Evolutionary conservation across 768 basidiomycete genomes (phyloP).

Genomic region (Mycena metata): DNA sequence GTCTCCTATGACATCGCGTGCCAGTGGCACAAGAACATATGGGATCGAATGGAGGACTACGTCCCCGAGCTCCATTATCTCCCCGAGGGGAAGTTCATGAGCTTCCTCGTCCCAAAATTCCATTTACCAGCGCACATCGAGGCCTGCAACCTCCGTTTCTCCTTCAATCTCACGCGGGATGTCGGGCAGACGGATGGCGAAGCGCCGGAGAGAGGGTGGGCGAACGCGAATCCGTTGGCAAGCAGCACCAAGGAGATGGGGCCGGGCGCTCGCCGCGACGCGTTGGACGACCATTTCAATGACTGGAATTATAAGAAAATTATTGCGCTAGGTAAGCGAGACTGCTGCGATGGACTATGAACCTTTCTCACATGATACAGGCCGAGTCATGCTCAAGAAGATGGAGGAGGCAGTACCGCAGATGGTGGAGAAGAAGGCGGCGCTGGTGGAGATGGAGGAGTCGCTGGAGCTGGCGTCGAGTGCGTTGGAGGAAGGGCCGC

Average conservation of each 20-base stretch:
- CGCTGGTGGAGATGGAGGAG: conserved; percentile 30
- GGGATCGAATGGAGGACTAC: conserved; percentile 39
- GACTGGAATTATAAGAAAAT: conserved; percentile 4
- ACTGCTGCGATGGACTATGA: not conserved
- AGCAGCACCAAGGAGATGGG: conserved; percentile 55
- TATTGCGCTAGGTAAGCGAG: not conserved
- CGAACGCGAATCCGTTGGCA: conserved; percentile 47
- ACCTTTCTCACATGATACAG: too few relatives aligned
- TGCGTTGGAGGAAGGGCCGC: conserved; percentile 26
- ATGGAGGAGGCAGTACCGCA: too few relatives aligned
- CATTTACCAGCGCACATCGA: conserved; percentile 47
- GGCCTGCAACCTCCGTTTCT: conserved; percentile 45
- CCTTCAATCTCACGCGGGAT: conserved; percentile 42
- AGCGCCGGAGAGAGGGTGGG: conserved; percentile 48
- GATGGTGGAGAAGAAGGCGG: conserved; percentile 23
- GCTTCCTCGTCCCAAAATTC: conserved; percentile 46
- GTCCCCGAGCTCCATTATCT: conserved; percentile 19
- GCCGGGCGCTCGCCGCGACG: conserved; percentile 25
- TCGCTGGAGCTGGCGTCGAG: not conserved
- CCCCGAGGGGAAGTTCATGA: not conserved
- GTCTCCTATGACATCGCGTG: conserved; percentile 49
- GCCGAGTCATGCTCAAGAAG: too few relatives aligned
- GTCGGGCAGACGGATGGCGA: conserved; percentile 52
- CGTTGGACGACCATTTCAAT: too few relatives aligned
- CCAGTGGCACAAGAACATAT: conserved; percentile 30